Conservation (phyloP, 345 rosid species). For the Firmiana major region DNA sequence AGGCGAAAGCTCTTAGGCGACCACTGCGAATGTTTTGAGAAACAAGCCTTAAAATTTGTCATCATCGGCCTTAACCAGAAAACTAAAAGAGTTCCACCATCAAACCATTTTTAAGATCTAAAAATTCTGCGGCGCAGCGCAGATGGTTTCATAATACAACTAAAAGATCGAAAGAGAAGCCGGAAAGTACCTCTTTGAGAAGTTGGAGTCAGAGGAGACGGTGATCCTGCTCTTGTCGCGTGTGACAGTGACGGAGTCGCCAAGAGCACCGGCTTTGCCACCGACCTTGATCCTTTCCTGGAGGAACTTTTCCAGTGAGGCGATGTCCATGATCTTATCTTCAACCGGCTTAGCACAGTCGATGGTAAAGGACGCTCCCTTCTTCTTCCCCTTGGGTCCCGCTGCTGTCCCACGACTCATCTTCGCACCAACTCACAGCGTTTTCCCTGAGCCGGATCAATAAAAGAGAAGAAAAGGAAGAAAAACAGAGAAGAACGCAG, state of each 20-base stretch:
- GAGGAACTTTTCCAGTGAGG: constrained; percentile 75
- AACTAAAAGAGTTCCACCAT: neutral
- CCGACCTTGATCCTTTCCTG: constrained; percentile 84
- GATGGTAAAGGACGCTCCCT: constrained; percentile 50
- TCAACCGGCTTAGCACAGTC: constrained; percentile 77
- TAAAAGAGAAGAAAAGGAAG: neutral
- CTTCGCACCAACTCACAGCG: constrained; percentile 4
- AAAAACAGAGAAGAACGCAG: neutral
- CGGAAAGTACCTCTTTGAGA: constrained; percentile 60
- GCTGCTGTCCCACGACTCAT: constrained; percentile 21
- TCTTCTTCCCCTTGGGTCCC: constrained; percentile 50
- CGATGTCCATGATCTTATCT: constrained; percentile 76
- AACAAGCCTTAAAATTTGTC: constrained; percentile 29
- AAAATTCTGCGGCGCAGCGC: too few relatives aligned
- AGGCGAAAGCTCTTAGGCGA: constrained; percentile 53
- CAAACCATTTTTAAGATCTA: neutral
- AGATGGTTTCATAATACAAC: neutral
- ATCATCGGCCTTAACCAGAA: constrained; percentile 8
- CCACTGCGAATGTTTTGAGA: constrained; percentile 65
- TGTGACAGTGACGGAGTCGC: constrained; percentile 47
- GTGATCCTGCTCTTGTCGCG: constrained; percentile 52
- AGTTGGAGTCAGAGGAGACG: constrained; percentile 52
- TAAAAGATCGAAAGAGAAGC: neutral
- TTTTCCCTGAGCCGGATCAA: neutral
- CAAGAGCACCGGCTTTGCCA: constrained; percentile 79